phyloP scores from a whole-genome alignment of 2,329 filamentous ascomycete genomes.

The Pseudogymnoascus sp. region DNA sequence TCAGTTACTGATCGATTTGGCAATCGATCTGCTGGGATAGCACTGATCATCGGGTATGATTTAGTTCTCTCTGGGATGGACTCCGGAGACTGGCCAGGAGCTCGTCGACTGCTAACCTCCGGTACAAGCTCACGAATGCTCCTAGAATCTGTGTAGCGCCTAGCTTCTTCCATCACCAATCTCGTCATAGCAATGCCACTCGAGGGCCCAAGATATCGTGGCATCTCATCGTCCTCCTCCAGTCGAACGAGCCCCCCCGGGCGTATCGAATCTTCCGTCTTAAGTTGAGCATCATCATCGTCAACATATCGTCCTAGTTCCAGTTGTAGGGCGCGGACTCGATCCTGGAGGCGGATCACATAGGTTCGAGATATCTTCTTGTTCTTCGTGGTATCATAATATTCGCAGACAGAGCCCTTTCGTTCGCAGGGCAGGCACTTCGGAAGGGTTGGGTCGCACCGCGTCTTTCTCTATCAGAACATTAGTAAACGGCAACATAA shows the following conservation, averaged over 20 bases:
- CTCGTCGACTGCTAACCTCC: constrained; percentile 55
- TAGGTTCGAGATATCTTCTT: constrained; percentile 83
- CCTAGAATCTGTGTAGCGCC: constrained; percentile 82
- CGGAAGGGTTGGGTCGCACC: constrained; percentile 88
- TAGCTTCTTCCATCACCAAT: constrained; percentile 92
- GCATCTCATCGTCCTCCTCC: constrained; percentile 73
- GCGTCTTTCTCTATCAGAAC: constrained; percentile 68
- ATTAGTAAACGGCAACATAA: constrained; percentile 13
- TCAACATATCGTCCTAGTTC: constrained; percentile 73
- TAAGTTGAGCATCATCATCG: constrained; percentile 62
- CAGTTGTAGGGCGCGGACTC: constrained; percentile 70
- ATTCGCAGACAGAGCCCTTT: constrained; percentile 85
- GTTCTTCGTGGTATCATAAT: constrained; percentile 83
- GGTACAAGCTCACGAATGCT: constrained; percentile 89
- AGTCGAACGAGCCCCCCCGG: constrained; percentile 79
- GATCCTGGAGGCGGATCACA: constrained; percentile 84
- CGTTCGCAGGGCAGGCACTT: constrained; percentile 89
- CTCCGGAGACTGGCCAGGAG: constrained; percentile 59
- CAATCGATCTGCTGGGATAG: constrained; percentile 65
- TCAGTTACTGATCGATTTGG: constrained; percentile 68
- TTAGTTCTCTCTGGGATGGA: constrained; percentile 59
- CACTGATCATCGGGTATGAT: constrained; percentile 84
- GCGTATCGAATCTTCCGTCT: constrained; percentile 76
- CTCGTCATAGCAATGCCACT: constrained; percentile 94
- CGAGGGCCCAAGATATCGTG: constrained; percentile 83